phyloP scores from a whole-genome alignment of 2,329 filamentous ascomycete genomes.

The Plectosphaerella sp. region DNA sequence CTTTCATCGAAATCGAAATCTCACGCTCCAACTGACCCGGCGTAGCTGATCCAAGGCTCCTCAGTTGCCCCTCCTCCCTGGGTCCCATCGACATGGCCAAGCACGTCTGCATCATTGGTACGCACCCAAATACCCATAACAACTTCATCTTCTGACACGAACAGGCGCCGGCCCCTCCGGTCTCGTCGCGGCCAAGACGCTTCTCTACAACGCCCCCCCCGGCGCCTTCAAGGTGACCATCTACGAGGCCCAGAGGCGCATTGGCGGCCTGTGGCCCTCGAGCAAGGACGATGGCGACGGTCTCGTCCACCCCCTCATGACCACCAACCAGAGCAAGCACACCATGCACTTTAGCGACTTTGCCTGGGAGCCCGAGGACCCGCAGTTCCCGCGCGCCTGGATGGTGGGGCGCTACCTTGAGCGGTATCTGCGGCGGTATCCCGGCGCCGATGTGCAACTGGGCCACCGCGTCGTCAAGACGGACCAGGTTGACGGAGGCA shows the following conservation, averaged over 20 bases:
- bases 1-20: too few relatives aligned
- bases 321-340: conserved; percentile 72
- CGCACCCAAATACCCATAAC: conserved; percentile 5
- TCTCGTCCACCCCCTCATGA: conserved; percentile 62
- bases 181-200: conserved; percentile 66
- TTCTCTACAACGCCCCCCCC: conserved; percentile 54
- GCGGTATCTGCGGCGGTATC: conserved; percentile 56
- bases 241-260: conserved; percentile 59
- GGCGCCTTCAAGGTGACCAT: conserved; percentile 63
- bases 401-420: conserved; percentile 71
- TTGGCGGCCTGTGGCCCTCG: conserved; percentile 77
- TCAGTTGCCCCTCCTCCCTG: too few relatives aligned
- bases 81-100: conserved; percentile 25
- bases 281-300: conserved; percentile 41
- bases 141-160: not conserved
- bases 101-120: conserved; percentile 36
- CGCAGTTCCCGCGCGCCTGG: conserved; percentile 71
- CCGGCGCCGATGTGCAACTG: conserved; percentile 40
- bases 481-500: conserved; percentile 24
- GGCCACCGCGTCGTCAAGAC: conserved; percentile 41
- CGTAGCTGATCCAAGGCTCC: too few relatives aligned
- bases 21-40: too few relatives aligned
- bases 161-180: conserved; percentile 66
- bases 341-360: conserved; percentile 71
- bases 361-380: conserved; percentile 58